Percentiles rank a stretch among this genome's conserved stretches.
Evolutionary conservation across 148 eudicot genomes (phyloP).

Genomic region (Persicaria tinctoria): DNA sequence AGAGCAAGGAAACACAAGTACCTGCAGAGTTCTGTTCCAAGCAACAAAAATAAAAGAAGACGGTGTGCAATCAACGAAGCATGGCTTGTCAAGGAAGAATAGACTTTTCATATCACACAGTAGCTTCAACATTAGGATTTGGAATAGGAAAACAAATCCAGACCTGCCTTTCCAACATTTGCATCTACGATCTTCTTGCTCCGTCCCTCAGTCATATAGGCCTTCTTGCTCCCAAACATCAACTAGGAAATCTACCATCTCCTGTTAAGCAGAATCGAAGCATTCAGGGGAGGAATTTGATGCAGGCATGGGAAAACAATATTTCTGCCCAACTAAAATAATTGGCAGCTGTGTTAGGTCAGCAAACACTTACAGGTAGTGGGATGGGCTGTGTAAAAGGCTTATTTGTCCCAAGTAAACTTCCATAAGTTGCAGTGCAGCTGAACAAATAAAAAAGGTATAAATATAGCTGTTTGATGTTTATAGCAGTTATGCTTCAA

Average conservation of each 20-base stretch:
- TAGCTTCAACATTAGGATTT: no score
- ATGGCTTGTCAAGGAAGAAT: not conserved
- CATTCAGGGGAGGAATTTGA: no score
- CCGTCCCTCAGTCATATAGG: conserved; percentile 36
- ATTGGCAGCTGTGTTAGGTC: no score
- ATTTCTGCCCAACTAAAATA: not conserved
- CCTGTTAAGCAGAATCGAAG: conserved; percentile 16
- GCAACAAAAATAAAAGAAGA: no score
- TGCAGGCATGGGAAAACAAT: no score
- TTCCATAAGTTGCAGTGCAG: not conserved
- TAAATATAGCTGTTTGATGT: no score
- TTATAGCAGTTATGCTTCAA: no score
- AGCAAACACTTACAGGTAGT: not conserved
- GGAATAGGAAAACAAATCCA: no score
- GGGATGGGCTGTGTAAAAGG: not conserved
- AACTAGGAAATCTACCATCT: conserved; percentile 58
- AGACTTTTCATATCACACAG: not conserved
- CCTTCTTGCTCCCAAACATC: conserved; percentile 70
- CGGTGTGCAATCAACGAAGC: no score
- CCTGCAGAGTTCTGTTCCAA: no score
- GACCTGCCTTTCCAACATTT: no score
- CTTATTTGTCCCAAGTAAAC: not conserved
- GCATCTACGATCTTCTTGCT: not conserved
- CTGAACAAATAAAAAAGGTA: not conserved
- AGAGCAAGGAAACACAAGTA: no score